Evolutionary conservation across 768 basidiomycete genomes (phyloP), one percentile per base, ranked within the genome.

Genomic region (Xerocomellus chrysenteron): DNA sequence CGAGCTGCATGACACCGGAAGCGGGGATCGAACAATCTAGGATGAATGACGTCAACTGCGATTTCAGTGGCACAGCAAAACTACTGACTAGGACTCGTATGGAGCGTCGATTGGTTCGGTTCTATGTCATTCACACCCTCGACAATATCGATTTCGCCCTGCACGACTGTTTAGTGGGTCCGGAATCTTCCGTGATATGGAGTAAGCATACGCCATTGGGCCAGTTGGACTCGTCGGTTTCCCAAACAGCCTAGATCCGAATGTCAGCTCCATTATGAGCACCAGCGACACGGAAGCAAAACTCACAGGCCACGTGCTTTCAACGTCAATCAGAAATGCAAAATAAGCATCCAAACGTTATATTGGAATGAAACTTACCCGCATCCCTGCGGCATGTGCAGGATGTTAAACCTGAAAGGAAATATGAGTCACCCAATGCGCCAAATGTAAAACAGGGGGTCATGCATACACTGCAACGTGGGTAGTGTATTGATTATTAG

Each of bases 91-190:
- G 80, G 60, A 53, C 72, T 74, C 5, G 85, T 86, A 66, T 88
- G 86, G 39, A 88, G 72, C 0, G 84, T 80, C 2, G 76, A 74
- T 55, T 76, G 73, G 62, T 85, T 82, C 3, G 80, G 77, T 14
- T 71, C 69, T 52, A 79, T 72, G 61, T 84, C 73, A 61, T 87
- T 86, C 17, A 86, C 84, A 42, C 74, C 69, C 47, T 71, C 69
- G 10, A 71, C 61, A 7, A 73, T 71, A 46, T 73, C 69, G 6
- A 72, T 47, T 37, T 71, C 69, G 19, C 71, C 69, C 69, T 71
- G 33, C 5, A 48, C 47, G 54, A 40, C 9, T 42, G 3, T 39
- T 69, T 35, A 54, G 55, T 39, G 0, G 10, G 2, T 21, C 21
- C 26, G 28, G 7, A n/a, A 3, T 1, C 9, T 43, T n/a, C n/a